Evolutionary conservation across 352 stramenopile genomes (phyloP), one percentile per base, ranked within the genome.

Genomic region (Phytophthora citricola): DNA sequence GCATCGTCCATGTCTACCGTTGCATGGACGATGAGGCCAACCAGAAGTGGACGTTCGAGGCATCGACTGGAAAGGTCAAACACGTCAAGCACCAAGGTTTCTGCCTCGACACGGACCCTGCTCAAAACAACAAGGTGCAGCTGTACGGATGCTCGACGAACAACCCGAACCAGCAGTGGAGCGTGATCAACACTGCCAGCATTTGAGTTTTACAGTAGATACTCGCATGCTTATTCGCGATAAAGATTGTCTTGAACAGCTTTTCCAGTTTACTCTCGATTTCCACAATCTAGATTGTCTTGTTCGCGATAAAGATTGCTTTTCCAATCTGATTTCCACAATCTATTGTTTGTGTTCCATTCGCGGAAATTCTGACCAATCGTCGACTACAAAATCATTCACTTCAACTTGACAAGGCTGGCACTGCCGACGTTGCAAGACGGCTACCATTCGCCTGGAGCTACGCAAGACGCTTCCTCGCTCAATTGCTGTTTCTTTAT

Each of bases 1-100:
- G 76, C 15, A 76, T 65, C 17, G 84, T 91, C 17, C 81, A 85
- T 47, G 68, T 87, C 34, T 90, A 79, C 58, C 61, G 61, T 20
- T 92, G 84, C 55, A 64, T 87, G 12, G 71, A 84, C 22, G 63
- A 62, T 22, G 78, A 90, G 50, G 17, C 9, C 17, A 90, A 92
- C 70, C 85, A 93, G 62, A 87, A 88, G 57, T 93, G 82, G 82
- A 71, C 49, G 39, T 89, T 78, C 52, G 78, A 93, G 26, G 63
- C 69, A 20, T 29, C 62, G 4, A 87, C 85, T 3, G 73, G 75
- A 3, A 66, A 77, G 56, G 52, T 93, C 0, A 72, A 69, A 38
- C 78, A 91, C 46, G 59, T 39, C 3, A 77, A 53, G 17, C 73
- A 89, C 66, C 52, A 65, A 22, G 74, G 72, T 20, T 78, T 91